These are phyloP conservation scores for Spirogloea muscicola DNA, from an alignment of 139 green algal genomes.

Conservation along the genomic window DNA sequence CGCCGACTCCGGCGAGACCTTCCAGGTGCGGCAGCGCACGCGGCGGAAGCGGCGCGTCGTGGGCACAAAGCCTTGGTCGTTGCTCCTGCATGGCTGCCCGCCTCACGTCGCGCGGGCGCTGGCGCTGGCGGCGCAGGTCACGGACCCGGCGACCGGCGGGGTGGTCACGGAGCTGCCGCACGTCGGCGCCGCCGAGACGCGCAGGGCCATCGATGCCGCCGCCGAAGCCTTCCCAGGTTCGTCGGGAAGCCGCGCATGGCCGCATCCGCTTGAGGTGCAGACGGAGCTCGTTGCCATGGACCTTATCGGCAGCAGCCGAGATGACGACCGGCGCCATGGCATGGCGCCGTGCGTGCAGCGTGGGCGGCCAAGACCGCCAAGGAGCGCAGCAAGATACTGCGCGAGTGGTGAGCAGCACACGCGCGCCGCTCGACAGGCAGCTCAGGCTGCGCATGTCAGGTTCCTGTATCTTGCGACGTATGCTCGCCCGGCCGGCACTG, in stretches of 20 bases:
- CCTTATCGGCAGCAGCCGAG: too few relatives aligned
- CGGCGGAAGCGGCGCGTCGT: too few relatives aligned
- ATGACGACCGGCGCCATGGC: neutral
- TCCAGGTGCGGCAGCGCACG: conserved; percentile 1
- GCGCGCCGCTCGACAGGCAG: neutral
- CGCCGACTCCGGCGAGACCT: neutral
- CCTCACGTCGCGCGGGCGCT: too few relatives aligned
- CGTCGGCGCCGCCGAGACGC: conserved; percentile 10
- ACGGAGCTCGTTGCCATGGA: too few relatives aligned
- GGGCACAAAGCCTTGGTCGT: too few relatives aligned
- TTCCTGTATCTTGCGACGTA: neutral
- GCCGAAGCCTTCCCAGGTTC: conserved; percentile 9
- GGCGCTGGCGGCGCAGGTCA: too few relatives aligned
- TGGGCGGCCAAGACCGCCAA: conserved; percentile 9
- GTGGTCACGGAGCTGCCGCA: neutral
- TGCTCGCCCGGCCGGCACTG: neutral
- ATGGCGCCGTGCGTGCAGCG: neutral
- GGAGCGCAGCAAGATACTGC: conserved; percentile 15
- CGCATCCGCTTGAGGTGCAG: neutral
- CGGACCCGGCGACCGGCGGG: conserved; percentile 14
- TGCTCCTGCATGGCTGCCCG: too few relatives aligned
- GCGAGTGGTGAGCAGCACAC: conserved; percentile 12
- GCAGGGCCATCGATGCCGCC: conserved; percentile 10
- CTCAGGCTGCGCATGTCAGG: neutral
- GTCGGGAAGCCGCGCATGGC: neutral